Evolutionary conservation across 192 early-diverging fungal genomes (phyloP).

Genomic region (Podila verticillata): DNA sequence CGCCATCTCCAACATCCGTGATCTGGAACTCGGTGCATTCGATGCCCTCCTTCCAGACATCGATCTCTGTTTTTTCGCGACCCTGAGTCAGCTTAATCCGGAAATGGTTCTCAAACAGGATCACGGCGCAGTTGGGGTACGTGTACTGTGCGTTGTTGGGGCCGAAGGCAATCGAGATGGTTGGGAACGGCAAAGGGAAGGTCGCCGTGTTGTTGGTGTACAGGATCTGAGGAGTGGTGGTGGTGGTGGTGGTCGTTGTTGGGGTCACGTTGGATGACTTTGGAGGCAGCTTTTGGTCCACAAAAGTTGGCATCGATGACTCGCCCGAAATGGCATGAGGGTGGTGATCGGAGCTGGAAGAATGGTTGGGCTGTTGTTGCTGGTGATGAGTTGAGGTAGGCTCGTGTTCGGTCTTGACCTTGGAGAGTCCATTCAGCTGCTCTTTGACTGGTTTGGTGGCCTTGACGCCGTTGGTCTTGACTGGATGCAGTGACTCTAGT

Average conservation of each 20-base stretch:
- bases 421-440: neutral
- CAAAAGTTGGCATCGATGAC: too few relatives aligned
- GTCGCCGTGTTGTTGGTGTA: conserved; percentile 34
- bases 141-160: conserved; percentile 35
- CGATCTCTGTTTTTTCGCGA: conserved; percentile 47
- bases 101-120: conserved; percentile 45
- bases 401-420: neutral
- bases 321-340: too few relatives aligned
- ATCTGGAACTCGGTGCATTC: conserved; percentile 36
- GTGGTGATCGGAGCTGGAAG: neutral
- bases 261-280: too few relatives aligned
- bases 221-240: too few relatives aligned
- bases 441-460: neutral
- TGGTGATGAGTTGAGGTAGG: neutral
- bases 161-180: conserved; percentile 52
- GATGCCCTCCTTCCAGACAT: conserved; percentile 55
- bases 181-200: conserved; percentile 47
- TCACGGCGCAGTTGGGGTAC: conserved; percentile 51
- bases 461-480: neutral
- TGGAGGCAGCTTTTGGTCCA: too few relatives aligned
- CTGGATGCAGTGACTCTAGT: conserved; percentile 7
- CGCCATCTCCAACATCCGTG: conserved; percentile 32
- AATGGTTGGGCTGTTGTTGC: neutral
- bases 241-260: too few relatives aligned
- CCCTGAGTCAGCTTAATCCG: conserved; percentile 44